Percentiles rank a stretch among this genome's conserved stretches.
Evolutionary conservation across 306 rosid genomes (phyloP).

Genomic region (Quercus berberidifolia): DNA sequence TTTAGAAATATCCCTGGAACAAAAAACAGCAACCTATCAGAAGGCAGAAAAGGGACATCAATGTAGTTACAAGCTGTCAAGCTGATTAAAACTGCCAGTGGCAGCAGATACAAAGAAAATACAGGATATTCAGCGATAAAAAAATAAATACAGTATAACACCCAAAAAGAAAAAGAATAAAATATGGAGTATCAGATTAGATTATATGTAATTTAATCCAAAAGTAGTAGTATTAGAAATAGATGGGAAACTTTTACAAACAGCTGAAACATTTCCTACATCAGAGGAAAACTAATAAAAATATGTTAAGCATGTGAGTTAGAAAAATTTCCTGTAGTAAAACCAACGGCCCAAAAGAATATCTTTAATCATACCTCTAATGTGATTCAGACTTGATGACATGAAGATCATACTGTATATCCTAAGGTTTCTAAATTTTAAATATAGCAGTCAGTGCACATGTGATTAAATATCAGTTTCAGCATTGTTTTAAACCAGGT

Average conservation of each 20-base stretch:
- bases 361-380: not conserved
- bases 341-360: not conserved
- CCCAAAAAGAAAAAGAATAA: no score
- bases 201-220: no score
- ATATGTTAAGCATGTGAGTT: not conserved
- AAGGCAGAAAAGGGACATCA: slow-evolving; percentile 2
- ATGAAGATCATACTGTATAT: not conserved
- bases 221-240: no score
- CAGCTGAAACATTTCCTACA: not conserved
- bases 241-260: no score
- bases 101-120: no score
- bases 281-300: not conserved
- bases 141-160: no score
- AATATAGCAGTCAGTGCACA: no score
- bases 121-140: no score
- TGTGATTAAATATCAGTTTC: not conserved
- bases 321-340: not conserved
- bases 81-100: no score
- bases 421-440: not conserved
- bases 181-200: no score
- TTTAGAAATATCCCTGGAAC: slow-evolving; percentile 71
- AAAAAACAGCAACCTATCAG: slow-evolving; percentile 25
- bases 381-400: not conserved
- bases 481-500: not conserved
- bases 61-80: no score